Evolutionary conservation across 371 early-diverging fungal species (phyloP).

Genomic region (Dichotomocladium elegans): DNA sequence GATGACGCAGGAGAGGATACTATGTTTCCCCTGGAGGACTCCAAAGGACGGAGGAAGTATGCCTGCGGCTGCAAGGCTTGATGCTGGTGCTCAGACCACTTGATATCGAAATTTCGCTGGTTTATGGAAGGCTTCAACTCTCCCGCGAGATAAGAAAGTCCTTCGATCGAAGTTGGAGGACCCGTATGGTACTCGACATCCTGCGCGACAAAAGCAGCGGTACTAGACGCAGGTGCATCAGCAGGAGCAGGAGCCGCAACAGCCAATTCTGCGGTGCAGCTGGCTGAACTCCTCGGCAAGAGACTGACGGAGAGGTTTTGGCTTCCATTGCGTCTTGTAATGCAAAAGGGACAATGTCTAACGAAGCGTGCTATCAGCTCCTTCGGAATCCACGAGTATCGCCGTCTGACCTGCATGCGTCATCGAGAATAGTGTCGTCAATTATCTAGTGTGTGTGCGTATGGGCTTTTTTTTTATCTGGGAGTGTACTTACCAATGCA

Average conservation of each 20-base stretch:
- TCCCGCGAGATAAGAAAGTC: slow-evolving; percentile 5
- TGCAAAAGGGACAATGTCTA: slow-evolving; percentile 47
- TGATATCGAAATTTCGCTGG: too few species aligned
- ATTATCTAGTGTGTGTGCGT: background rate
- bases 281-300: slow-evolving; percentile 28
- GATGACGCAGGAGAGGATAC: too few species aligned
- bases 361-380: slow-evolving; percentile 51
- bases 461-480: too few species aligned
- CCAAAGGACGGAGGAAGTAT: too few species aligned
- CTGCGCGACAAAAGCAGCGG: too few species aligned
- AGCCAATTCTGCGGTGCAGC: slow-evolving; percentile 11
- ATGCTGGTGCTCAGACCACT: too few species aligned
- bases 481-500: slow-evolving; percentile 48
- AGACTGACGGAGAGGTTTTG: slow-evolving; percentile 30
- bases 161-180: background rate
- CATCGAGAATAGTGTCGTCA: background rate
- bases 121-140: background rate
- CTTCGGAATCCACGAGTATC: slow-evolving; percentile 51
- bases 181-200: too few species aligned
- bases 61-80: too few species aligned
- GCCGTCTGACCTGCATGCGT: slow-evolving; percentile 24
- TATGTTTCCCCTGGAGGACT: too few species aligned
- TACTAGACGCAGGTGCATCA: too few species aligned
- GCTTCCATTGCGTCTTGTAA: slow-evolving; percentile 39
- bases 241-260: too few species aligned